Evolutionary conservation across 179 eudicot species (phyloP).

Genomic region (Amaranthus tricolor): DNA sequence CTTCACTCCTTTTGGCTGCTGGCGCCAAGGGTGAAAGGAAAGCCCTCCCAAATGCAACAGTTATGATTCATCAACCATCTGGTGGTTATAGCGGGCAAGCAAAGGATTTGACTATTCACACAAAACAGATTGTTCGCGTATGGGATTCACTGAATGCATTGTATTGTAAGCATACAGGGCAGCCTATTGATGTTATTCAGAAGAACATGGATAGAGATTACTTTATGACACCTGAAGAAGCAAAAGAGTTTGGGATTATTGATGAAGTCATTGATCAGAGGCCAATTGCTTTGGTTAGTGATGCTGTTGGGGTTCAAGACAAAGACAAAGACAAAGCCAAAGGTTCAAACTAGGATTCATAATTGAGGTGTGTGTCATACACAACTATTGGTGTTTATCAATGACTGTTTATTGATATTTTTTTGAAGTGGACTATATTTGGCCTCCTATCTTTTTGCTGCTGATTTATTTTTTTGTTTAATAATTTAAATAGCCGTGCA

Average conservation of each 20-base stretch:
- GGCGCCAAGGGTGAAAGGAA: constrained; percentile 94
- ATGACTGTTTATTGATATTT: background rate
- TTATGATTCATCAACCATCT: constrained; percentile 96
- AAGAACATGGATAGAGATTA: constrained; percentile 89
- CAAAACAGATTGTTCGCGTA: constrained; percentile 80
- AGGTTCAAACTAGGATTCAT: constrained; percentile 36
- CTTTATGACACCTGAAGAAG: constrained; percentile 91
- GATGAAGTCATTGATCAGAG: constrained; percentile 88
- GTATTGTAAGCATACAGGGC: constrained; percentile 86
- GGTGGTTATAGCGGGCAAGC: constrained; percentile 97
- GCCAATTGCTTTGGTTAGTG: constrained; percentile 77
- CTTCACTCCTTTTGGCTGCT: constrained; percentile 83
- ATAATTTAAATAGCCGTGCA: no score
- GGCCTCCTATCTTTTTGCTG: background rate
- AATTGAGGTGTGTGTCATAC: constrained; percentile 18
- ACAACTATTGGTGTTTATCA: background rate
- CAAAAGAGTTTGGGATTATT: constrained; percentile 88
- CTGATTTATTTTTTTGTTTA: no score
- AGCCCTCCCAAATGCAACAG: constrained; percentile 84
- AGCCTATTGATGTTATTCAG: constrained; percentile 63
- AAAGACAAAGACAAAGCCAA: constrained; percentile 37
- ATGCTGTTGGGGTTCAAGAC: constrained; percentile 61
- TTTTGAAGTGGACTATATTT: background rate
- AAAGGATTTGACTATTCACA: constrained; percentile 84
- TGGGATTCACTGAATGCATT: constrained; percentile 81